Conservation (phyloP, 2,329 filamentous ascomycete genomes). For the Cordyceps tenuipes region DNA sequence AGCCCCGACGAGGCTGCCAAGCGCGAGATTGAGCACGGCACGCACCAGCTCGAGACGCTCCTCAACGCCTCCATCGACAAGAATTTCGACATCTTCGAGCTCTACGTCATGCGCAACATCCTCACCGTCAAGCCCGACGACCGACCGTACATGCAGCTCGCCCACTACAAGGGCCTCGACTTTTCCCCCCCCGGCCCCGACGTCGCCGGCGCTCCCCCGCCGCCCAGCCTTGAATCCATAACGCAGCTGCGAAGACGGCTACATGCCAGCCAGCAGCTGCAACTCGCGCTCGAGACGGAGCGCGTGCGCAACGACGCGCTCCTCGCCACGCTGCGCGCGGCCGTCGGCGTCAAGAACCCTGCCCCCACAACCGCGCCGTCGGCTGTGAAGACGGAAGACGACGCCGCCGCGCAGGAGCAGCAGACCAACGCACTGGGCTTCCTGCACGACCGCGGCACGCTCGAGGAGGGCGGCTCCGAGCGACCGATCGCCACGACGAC, state of each 20-base stretch:
- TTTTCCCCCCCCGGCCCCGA: slow-evolving; percentile 22
- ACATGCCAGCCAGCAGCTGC: slow-evolving; percentile 69
- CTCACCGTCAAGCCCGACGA: slow-evolving; percentile 61
- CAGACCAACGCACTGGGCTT: slow-evolving; percentile 41
- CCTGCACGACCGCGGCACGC: slow-evolving; percentile 43
- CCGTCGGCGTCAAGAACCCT: slow-evolving; percentile 26
- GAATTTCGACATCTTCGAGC: slow-evolving; percentile 79
- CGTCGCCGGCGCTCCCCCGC: slow-evolving; percentile 16
- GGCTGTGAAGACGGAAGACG: slow-evolving; percentile 9
- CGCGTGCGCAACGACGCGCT: slow-evolving; percentile 63
- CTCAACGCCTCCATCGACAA: slow-evolving; percentile 74
- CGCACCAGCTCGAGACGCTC: slow-evolving; percentile 76
- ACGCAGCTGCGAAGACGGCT: slow-evolving; percentile 64
- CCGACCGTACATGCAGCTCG: slow-evolving; percentile 68
- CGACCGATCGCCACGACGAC: slow-evolving; percentile 61
- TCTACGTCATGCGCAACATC: slow-evolving; percentile 84
- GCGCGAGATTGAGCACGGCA: slow-evolving; percentile 77
- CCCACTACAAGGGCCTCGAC: slow-evolving; percentile 70
- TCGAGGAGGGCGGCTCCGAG: slow-evolving; percentile 41
- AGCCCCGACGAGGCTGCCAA: slow-evolving; percentile 33
- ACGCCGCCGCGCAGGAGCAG: slow-evolving; percentile 4
- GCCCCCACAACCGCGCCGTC: slow-evolving; percentile 13
- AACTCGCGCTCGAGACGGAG: slow-evolving; percentile 61
- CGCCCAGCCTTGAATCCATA: slow-evolving; percentile 58
- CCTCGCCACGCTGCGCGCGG: slow-evolving; percentile 51